Evolutionary conservation across 768 basidiomycete genomes (phyloP), one percentile per base, ranked within the genome.

Genomic region (Tulasnella sp.): DNA sequence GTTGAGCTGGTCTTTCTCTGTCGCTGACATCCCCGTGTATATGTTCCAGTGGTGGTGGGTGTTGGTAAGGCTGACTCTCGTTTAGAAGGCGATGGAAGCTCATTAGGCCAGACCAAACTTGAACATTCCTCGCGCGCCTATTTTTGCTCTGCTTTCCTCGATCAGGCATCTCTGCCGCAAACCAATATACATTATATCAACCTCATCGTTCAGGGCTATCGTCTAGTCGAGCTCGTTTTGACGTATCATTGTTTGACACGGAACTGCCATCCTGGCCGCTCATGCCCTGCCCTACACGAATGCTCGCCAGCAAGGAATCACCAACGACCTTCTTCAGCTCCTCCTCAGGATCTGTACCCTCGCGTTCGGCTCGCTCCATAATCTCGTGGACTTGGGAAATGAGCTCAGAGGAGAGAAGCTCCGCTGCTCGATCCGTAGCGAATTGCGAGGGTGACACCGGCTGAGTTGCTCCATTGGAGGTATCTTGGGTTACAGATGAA

Each of bases 301-400:
- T 84, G 54, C 92, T 90, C 79, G 90, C 85, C 40, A 93, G 82
- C 69, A 96, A 91, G 19, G 89, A 88, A 79, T 85, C 82, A 45
- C 88, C 81, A 68, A 95, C 93, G 14, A 87, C 86, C 74, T 84
- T 85, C 71, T 88, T 84, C 72, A 95, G 85, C 80, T 90, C 85
- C 70, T 83, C 84, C 29, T 93, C 91, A 40, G 89, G 90, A 82
- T 93, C 88, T 38, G 85, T 84, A 8, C 90, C 91, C 78, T 89
- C 83, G 67, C 82, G 82, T 78, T 88, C 85, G 31, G 87, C 86
- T 45, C 85, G 87, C 76, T 86, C 85, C 86, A 93, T 89, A 80
- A 95, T 90, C 72, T 87, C 86, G 80, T 89, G 86, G 52, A 91
- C 89, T 34, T 88, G 87, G 72, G 84, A 83, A 84, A 95, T 88